Conservation (phyloP, 371 early-diverging fungal genomes). For the Mortierella sp. region DNA sequence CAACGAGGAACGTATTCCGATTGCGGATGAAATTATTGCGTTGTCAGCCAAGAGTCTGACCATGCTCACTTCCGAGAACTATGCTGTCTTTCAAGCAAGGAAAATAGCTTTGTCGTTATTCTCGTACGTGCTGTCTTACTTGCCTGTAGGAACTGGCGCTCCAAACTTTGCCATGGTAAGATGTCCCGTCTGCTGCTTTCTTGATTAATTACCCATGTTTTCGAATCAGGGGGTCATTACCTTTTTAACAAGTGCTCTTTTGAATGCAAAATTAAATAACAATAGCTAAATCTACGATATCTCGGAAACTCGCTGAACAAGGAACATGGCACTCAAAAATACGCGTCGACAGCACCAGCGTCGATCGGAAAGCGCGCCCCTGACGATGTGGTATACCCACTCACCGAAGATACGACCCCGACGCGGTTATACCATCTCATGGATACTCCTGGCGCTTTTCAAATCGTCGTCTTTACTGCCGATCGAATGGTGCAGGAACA, state of each 20-base stretch:
- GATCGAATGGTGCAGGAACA: background rate
- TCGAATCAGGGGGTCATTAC: background rate
- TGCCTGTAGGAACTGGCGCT: background rate
- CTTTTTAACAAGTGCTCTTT: background rate
- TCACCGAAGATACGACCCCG: background rate
- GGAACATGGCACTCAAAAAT: conserved; percentile 1
- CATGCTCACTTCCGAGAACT: background rate
- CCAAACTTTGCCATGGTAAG: conserved; percentile 13
- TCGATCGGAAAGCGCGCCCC: background rate
- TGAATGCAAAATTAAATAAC: too few species aligned
- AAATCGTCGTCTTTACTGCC: conserved; percentile 12
- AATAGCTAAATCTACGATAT: conserved; percentile 19
- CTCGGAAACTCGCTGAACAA: conserved; percentile 17
- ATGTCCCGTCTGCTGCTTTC: background rate
- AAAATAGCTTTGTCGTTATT: background rate
- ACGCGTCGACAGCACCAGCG: background rate
- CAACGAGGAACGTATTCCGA: conserved; percentile 11
- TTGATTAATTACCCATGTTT: background rate
- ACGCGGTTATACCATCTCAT: conserved; percentile 12
- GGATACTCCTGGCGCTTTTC: conserved; percentile 5
- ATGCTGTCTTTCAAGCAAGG: background rate
- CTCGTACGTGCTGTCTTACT: background rate
- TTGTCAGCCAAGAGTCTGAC: background rate
- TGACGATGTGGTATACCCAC: background rate
- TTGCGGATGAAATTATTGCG: conserved; percentile 13